Evolutionary conservation across 1,284 basidiomycete genomes (phyloP).

Genomic region (Gomphus bonarii): DNA sequence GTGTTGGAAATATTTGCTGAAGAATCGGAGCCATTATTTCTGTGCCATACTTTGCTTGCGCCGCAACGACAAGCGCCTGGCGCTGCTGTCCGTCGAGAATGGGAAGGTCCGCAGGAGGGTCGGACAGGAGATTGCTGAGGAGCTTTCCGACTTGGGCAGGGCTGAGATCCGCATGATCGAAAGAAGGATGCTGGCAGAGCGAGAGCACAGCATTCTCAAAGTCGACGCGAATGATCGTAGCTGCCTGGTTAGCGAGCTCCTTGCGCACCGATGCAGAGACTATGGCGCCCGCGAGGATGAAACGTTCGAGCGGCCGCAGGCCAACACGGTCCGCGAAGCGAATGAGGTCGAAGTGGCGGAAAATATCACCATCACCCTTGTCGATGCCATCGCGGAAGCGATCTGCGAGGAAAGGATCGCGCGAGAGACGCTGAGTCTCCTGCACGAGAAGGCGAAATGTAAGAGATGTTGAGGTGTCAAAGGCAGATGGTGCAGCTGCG

Average conservation of each 20-base stretch:
- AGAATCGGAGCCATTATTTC: slow-evolving; percentile 43
- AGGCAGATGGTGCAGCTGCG: slow-evolving; percentile 43
- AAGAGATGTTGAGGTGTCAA: slow-evolving; percentile 61
- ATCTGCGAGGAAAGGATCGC: slow-evolving; percentile 79
- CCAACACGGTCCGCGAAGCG: slow-evolving; percentile 71
- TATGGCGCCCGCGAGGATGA: slow-evolving; percentile 68
- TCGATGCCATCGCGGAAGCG: slow-evolving; percentile 80
- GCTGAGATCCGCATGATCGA: slow-evolving; percentile 70
- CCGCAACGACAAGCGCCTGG: slow-evolving; percentile 60
- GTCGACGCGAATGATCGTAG: slow-evolving; percentile 55
- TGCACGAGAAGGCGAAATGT: slow-evolving; percentile 78
- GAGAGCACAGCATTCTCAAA: slow-evolving; percentile 68
- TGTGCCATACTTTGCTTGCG: slow-evolving; percentile 63
- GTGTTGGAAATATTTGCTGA: slow-evolving; percentile 39
- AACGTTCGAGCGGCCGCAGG: slow-evolving; percentile 66
- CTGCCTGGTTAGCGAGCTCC: slow-evolving; percentile 61
- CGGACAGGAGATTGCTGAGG: slow-evolving; percentile 65
- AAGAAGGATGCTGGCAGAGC: slow-evolving; percentile 64
- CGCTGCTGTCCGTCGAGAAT: slow-evolving; percentile 60
- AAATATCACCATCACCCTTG: slow-evolving; percentile 71
- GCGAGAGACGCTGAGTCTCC: slow-evolving; percentile 76
- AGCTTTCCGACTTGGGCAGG: slow-evolving; percentile 68
- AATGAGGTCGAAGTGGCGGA: slow-evolving; percentile 69
- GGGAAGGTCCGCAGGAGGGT: slow-evolving; percentile 52
- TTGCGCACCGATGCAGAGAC: slow-evolving; percentile 51